Percentiles rank a stretch among this genome's conserved stretches.
Conservation (phyloP, 371 early-diverging fungal species). For the Dichotomocladium elegans region DNA sequence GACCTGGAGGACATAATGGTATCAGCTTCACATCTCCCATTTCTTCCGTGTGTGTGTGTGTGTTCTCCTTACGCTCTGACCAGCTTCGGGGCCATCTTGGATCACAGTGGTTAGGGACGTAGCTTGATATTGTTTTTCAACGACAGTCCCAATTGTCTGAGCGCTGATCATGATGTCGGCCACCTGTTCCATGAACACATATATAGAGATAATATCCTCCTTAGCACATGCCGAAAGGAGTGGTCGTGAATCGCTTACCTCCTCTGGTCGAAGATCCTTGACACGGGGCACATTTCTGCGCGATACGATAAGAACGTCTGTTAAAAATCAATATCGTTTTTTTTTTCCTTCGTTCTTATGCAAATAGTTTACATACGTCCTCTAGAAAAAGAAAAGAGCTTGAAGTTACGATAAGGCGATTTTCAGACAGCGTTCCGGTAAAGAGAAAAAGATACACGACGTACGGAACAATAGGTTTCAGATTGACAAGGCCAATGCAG, state of each 20-base stretch:
- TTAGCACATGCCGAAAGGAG: too few relatives aligned
- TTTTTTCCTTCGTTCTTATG: too few relatives aligned
- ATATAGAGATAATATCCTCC: neutral
- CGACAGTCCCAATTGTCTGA: slow-evolving; percentile 68
- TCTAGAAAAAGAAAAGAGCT: too few relatives aligned
- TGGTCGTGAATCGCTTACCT: too few relatives aligned
- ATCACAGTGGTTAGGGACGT: slow-evolving; percentile 77
- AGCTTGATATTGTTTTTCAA: slow-evolving; percentile 73
- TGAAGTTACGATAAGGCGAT: too few relatives aligned
- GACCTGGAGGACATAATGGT: too few relatives aligned
- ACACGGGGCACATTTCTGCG: slow-evolving; percentile 67
- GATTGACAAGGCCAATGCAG: slow-evolving; percentile 79
- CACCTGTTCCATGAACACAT: slow-evolving; percentile 16
- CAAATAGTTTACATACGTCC: neutral
- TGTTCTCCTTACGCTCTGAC: slow-evolving; percentile 71
- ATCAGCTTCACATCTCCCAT: too few relatives aligned
- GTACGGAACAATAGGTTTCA: slow-evolving; percentile 83
- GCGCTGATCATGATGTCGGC: slow-evolving; percentile 77
- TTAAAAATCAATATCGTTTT: neutral
- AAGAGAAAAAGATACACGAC: neutral
- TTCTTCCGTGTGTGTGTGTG: too few relatives aligned
- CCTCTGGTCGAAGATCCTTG: slow-evolving; percentile 71
- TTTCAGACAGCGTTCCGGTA: too few relatives aligned
- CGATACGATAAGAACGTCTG: slow-evolving; percentile 83
- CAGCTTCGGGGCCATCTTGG: slow-evolving; percentile 81